Evolutionary conservation across 176 grass and related monocot genomes (phyloP).

Genomic region (Oryza meridionalis): DNA sequence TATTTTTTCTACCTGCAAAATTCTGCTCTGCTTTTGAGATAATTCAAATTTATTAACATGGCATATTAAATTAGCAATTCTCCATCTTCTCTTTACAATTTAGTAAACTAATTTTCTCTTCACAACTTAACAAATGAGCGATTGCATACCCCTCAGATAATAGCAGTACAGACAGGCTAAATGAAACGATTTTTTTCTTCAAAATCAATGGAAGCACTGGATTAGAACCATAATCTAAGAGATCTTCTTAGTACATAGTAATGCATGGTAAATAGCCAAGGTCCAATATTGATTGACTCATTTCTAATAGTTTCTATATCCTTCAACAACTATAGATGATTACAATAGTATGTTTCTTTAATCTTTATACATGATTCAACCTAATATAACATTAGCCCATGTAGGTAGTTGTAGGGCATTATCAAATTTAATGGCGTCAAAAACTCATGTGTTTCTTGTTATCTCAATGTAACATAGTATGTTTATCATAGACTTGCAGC

Average conservation of each 20-base stretch:
- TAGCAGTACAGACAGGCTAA: slow-evolving; percentile 1
- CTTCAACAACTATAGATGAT: slow-evolving; percentile 4
- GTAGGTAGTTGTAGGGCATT: slow-evolving; percentile 7
- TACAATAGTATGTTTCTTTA: not conserved
- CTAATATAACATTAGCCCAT: not conserved
- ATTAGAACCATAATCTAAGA: slow-evolving; percentile 2
- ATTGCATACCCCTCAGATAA: not conserved
- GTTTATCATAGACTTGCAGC: slow-evolving; percentile 59
- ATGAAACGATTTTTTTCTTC: not conserved
- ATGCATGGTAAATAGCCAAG: not conserved
- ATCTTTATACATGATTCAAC: not conserved
- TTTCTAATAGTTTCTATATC: slow-evolving; percentile 9
- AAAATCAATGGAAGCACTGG: not conserved
- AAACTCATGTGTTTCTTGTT: slow-evolving; percentile 10
- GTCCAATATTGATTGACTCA: not conserved
- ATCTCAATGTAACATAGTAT: slow-evolving; percentile 27
- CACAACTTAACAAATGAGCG: not conserved
- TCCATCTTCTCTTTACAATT: not conserved
- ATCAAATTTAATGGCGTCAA: slow-evolving; percentile 24
- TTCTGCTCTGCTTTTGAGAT: not conserved
- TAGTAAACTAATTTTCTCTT: not conserved
- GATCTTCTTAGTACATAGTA: not conserved
- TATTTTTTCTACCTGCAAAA: slow-evolving; percentile 9
- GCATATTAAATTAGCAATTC: not conserved
- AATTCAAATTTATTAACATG: slow-evolving; percentile 2